phyloP scores from a whole-genome alignment of 2,329 filamentous ascomycete species.

The Zymoseptoria crescenta region DNA sequence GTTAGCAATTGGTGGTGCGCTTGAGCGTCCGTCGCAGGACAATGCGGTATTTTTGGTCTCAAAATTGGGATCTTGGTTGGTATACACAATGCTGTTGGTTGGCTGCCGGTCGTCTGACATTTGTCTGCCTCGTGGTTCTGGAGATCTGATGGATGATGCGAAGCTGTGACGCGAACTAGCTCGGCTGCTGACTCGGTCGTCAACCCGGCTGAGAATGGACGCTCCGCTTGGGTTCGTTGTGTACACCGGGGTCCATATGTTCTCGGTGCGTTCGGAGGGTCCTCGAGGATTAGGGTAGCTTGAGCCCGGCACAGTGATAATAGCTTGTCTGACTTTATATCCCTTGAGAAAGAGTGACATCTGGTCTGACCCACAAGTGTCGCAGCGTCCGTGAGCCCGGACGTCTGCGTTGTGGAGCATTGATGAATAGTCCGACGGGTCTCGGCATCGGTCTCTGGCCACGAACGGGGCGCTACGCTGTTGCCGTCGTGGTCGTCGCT shows the following conservation, averaged over 20 bases:
- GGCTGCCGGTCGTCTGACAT: background rate
- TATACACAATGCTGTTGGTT: background rate
- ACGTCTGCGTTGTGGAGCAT: background rate
- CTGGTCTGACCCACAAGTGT: background rate
- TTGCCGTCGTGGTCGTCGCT: background rate
- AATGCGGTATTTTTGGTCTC: background rate
- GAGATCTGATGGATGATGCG: background rate
- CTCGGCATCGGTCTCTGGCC: background rate
- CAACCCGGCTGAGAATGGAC: background rate
- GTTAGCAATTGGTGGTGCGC: background rate
- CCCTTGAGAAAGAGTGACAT: background rate
- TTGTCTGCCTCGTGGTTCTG: background rate
- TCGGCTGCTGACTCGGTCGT: background rate
- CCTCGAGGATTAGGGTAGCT: background rate
- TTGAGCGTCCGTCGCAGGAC: background rate
- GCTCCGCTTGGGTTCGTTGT: background rate
- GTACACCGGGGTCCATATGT: background rate
- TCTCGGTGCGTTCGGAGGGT: background rate
- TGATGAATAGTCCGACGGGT: background rate
- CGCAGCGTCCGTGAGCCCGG: background rate
- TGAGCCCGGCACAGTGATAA: background rate
- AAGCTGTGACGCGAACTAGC: background rate
- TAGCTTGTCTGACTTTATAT: background rate
- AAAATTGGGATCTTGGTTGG: background rate
- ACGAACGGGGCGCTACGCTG: background rate